Conservation (phyloP, 129 eudicot genomes). For the Centrapalus pauciflorus region DNA sequence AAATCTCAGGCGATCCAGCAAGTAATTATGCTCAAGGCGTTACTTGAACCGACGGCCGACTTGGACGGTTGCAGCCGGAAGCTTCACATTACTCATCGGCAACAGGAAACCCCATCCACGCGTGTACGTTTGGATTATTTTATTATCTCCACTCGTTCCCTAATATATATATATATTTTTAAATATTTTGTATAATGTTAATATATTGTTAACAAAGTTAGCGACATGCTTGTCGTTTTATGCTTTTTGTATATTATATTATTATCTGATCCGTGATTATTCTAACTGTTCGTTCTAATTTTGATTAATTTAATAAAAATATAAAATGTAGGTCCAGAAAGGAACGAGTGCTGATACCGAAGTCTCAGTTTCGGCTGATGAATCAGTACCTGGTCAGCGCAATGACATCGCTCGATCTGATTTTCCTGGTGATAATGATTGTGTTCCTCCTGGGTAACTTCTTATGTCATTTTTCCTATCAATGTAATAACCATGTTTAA, state of each 20-base stretch:
- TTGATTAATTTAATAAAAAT: background rate
- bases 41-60: conserved; percentile 69
- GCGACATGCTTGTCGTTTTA: conserved; percentile 1
- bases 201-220: background rate
- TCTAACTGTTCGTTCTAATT: background rate
- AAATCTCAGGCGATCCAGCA: conserved; percentile 99
- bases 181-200: background rate
- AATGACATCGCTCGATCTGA: conserved; percentile 37
- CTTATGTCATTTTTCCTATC: background rate
- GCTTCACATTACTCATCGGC: conserved; percentile 41
- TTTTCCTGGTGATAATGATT: conserved; percentile 37
- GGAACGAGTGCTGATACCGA: conserved; percentile 42
- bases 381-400: conserved; percentile 14
- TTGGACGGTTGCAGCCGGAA: conserved; percentile 29
- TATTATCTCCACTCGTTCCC: conserved; percentile 1
- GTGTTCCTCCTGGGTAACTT: conserved; percentile 43
- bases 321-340: conserved; percentile 43
- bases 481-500: conserved; percentile 15
- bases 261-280: conserved; percentile 4
- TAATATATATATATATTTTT: background rate
- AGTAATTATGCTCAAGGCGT: conserved; percentile 83
- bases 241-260: conserved; percentile 8
- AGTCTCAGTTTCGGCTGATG: conserved; percentile 43
- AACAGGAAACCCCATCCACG: conserved; percentile 11
- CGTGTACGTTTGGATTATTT: conserved; percentile 33